These are phyloP conservation scores for Albugo laibachii DNA, from an alignment of 352 stramenopile species.

Conservation along the genomic window DNA sequence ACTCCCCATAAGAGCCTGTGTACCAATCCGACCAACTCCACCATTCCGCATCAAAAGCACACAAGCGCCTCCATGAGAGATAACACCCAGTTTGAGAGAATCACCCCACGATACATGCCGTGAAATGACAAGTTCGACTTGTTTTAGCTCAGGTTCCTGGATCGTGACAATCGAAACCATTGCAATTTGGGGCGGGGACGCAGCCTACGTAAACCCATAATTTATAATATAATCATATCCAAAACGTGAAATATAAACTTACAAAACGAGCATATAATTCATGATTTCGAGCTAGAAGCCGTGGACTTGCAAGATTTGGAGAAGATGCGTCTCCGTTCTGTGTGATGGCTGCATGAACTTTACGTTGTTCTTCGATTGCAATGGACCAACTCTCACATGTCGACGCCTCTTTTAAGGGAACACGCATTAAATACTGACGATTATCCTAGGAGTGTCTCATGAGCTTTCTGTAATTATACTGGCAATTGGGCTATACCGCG, in stretches of 20 bases:
- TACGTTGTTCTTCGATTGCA: conserved; percentile 65
- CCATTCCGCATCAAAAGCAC: conserved; percentile 61
- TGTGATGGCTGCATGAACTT: conserved; percentile 18
- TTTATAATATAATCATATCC: conserved; percentile 26
- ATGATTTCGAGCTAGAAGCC: conserved; percentile 48
- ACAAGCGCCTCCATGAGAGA: conserved; percentile 51
- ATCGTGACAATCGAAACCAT: conserved; percentile 60
- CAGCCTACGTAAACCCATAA: conserved; percentile 58
- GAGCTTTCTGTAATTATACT: background rate
- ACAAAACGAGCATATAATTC: conserved; percentile 65
- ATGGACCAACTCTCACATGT: conserved; percentile 74
- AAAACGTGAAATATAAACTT: conserved; percentile 14
- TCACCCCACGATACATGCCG: conserved; percentile 49
- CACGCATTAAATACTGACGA: conserved; percentile 60
- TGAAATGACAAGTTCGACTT: conserved; percentile 45
- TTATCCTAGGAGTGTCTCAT: conserved; percentile 16
- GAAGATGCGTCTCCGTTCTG: conserved; percentile 16
- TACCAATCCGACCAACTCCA: conserved; percentile 49
- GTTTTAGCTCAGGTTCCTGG: conserved; percentile 31
- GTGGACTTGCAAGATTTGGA: conserved; percentile 39
- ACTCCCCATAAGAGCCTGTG: conserved; percentile 64
- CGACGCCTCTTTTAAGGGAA: conserved; percentile 35
- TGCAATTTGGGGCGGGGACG: conserved; percentile 33
- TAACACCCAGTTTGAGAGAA: conserved; percentile 47
- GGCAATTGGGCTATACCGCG: conserved; percentile 15